These are phyloP conservation scores for Fusarium pseudocircinatum DNA, from an alignment of 2,329 filamentous ascomycete genomes.

Conservation along the genomic window DNA sequence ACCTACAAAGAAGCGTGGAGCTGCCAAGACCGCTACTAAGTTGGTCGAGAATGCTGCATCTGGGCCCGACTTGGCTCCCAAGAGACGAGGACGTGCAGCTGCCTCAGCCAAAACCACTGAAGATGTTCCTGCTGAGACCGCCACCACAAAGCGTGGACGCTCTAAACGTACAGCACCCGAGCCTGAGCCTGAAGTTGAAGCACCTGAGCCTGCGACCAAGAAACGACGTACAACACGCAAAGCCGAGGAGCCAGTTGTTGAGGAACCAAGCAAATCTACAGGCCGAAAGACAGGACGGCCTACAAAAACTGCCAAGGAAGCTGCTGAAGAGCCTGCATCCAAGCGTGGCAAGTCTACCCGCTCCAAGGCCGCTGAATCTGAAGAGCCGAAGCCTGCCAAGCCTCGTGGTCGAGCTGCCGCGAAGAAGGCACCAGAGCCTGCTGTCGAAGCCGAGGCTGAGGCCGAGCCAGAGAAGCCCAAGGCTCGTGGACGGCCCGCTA, in stretches of 20 bases:
- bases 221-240: conserved; percentile 28
- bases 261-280: background rate
- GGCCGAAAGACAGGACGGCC: conserved; percentile 14
- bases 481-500: conserved; percentile 25
- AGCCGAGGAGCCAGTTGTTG: conserved; percentile 11
- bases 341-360: conserved; percentile 24
- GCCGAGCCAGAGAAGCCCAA: conserved; percentile 22
- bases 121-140: background rate
- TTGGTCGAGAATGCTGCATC: background rate
- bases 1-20: conserved; percentile 19
- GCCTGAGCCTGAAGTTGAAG: conserved; percentile 8
- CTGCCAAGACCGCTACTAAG: conserved; percentile 7
- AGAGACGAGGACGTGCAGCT: conserved; percentile 18
- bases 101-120: background rate
- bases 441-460: background rate
- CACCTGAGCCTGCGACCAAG: conserved; percentile 31
- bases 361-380: conserved; percentile 7
- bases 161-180: conserved; percentile 23
- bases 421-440: conserved; percentile 4
- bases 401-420: conserved; percentile 23
- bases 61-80: conserved; percentile 15
- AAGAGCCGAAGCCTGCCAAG: conserved; percentile 5
- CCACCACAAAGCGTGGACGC: conserved; percentile 36
- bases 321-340: background rate
- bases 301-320: conserved; percentile 18